These are phyloP conservation scores for Candida montana DNA, from an alignment of 805 yeast genomes.

Conservation along the genomic window DNA sequence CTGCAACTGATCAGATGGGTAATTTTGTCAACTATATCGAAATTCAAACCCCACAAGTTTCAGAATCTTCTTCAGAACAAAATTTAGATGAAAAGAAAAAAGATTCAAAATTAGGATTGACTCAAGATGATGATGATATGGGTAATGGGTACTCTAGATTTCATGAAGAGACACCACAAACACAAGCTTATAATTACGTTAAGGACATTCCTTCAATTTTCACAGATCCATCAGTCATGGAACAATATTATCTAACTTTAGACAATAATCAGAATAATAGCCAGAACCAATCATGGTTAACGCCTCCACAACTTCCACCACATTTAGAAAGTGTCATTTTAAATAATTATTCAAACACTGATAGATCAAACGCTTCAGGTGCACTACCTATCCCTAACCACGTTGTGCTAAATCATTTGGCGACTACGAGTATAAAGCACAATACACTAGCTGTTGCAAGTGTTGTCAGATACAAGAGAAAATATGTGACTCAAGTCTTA, in stretches of 20 bases:
- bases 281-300: conserved; percentile 57
- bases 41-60: conserved; percentile 38
- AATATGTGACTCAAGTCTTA: conserved; percentile 85
- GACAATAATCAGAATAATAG: conserved; percentile 61
- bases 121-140: conserved; percentile 73
- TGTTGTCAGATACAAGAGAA: conserved; percentile 80
- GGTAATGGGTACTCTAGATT: conserved; percentile 76
- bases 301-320: conserved; percentile 96
- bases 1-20: conserved; percentile 96
- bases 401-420: conserved; percentile 88
- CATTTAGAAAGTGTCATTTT: conserved; percentile 91
- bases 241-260: conserved; percentile 71
- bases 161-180: conserved; percentile 49
- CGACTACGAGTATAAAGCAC: conserved; percentile 93
- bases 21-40: conserved; percentile 90
- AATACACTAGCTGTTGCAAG: conserved; percentile 92
- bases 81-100: conserved; percentile 25
- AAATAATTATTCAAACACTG: conserved; percentile 58
- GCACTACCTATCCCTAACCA: conserved; percentile 93
- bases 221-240: conserved; percentile 83
- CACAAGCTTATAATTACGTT: conserved; percentile 38
- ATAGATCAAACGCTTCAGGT: conserved; percentile 76
- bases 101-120: conserved; percentile 59
- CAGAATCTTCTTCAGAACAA: conserved; percentile 32
- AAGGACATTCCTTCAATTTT: conserved; percentile 77